A percentile compares a stretch with the other conserved stretches of the same genome.
Conservation (phyloP, 768 basidiomycete species). For the Calvatia gigantea region DNA sequence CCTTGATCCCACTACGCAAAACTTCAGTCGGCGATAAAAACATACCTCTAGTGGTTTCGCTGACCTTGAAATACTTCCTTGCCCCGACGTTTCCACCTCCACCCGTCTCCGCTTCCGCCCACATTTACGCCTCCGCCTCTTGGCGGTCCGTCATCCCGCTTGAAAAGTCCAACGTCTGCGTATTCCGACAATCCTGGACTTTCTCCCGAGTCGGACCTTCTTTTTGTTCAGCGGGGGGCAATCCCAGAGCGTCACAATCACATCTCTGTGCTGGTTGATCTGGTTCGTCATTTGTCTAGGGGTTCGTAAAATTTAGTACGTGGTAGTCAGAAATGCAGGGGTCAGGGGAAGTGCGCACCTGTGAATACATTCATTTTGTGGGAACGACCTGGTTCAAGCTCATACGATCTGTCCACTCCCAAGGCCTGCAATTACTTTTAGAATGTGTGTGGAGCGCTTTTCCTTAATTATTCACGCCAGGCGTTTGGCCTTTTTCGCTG, state of each 20-base stretch:
- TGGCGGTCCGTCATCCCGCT: conserved; percentile 56
- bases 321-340: neutral
- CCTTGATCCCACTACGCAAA: conserved; percentile 48
- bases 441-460: conserved; percentile 24
- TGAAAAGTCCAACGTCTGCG: conserved; percentile 68
- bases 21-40: neutral
- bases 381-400: conserved; percentile 19
- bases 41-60: neutral
- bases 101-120: conserved; percentile 16
- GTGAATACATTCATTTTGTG: conserved; percentile 23
- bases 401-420: conserved; percentile 23
- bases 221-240: conserved; percentile 44
- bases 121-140: conserved; percentile 17
- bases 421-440: conserved; percentile 22
- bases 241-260: conserved; percentile 22
- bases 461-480: conserved; percentile 18
- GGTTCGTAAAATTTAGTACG: neutral
- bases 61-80: conserved; percentile 44
- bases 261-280: conserved; percentile 18
- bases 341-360: conserved; percentile 16
- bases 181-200: conserved; percentile 77
- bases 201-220: conserved; percentile 70
- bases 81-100: conserved; percentile 16
- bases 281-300: conserved; percentile 10
- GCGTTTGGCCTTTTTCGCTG: conserved; percentile 46